phyloP scores from a whole-genome alignment of 2,329 filamentous ascomycete genomes.

The Phialophora verrucosa region DNA sequence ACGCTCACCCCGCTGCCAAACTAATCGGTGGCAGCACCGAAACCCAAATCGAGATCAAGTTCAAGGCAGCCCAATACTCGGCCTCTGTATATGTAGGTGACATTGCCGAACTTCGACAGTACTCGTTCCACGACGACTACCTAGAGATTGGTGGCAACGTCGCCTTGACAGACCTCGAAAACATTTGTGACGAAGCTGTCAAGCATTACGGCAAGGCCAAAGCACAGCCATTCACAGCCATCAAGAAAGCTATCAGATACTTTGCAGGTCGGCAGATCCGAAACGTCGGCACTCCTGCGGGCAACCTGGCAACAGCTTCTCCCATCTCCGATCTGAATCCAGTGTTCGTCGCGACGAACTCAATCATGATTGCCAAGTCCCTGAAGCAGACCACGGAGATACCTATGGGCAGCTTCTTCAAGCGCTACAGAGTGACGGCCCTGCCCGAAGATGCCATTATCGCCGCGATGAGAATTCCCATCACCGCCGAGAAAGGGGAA shows the following conservation, averaged over 20 bases:
- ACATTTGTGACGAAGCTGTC: conserved; percentile 79
- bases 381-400: conserved; percentile 75
- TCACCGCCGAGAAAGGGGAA: conserved; percentile 75
- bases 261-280: conserved; percentile 95
- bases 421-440: conserved; percentile 84
- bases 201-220: conserved; percentile 73
- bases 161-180: conserved; percentile 86
- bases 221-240: conserved; percentile 84
- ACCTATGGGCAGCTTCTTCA: conserved; percentile 93
- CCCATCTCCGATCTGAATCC: conserved; percentile 97
- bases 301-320: conserved; percentile 91
- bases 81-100: conserved; percentile 92
- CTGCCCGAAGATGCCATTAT: conserved; percentile 83
- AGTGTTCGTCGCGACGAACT: conserved; percentile 85
- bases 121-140: conserved; percentile 76
- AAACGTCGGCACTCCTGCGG: conserved; percentile 95
- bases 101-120: conserved; percentile 85
- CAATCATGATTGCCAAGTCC: conserved; percentile 80
- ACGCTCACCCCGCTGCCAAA: conserved; percentile 81
- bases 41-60: conserved; percentile 97
- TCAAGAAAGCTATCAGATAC: conserved; percentile 90
- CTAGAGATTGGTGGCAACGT: conserved; percentile 95
- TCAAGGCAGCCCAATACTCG: conserved; percentile 90
- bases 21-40: conserved; percentile 96
- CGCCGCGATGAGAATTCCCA: conserved; percentile 81